Evolutionary conservation across 345 rosid species (phyloP).

Genomic region (Brassica rapa): DNA sequence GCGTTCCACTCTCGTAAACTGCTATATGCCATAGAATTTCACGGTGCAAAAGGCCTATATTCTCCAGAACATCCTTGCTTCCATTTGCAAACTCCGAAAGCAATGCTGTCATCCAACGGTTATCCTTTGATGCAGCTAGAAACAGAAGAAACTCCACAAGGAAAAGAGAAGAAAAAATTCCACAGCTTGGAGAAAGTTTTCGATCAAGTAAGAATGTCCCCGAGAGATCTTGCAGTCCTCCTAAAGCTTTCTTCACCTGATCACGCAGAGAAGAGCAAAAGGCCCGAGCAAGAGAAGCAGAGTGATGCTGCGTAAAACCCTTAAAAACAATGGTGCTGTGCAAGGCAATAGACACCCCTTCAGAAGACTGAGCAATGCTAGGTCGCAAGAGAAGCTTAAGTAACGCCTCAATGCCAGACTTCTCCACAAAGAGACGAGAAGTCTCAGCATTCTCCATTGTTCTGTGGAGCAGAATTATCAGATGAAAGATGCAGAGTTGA

Average conservation of each 20-base stretch:
- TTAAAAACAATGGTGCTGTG: slow-evolving; percentile 98
- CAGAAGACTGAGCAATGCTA: slow-evolving; percentile 89
- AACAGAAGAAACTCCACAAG: slow-evolving; percentile 89
- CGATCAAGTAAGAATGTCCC: slow-evolving; percentile 80
- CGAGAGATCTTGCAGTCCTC: slow-evolving; percentile 53
- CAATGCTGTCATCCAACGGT: slow-evolving; percentile 91
- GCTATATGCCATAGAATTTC: slow-evolving; percentile 92
- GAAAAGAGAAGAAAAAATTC: slow-evolving; percentile 76
- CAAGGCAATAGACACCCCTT: slow-evolving; percentile 92
- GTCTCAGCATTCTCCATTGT: slow-evolving; percentile 95
- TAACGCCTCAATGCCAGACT: slow-evolving; percentile 89
- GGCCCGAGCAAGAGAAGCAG: slow-evolving; percentile 83
- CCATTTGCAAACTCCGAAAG: slow-evolving; percentile 80
- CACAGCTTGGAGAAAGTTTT: slow-evolving; percentile 52
- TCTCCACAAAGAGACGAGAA: slow-evolving; percentile 89
- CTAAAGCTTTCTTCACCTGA: slow-evolving; percentile 70
- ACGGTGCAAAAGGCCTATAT: slow-evolving; percentile 81
- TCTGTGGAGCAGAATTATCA: slow-evolving; percentile 92
- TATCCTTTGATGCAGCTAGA: slow-evolving; percentile 92
- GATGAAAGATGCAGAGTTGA: slow-evolving; percentile 84
- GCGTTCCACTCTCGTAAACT: slow-evolving; percentile 72
- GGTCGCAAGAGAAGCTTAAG: slow-evolving; percentile 83
- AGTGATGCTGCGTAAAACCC: slow-evolving; percentile 92
- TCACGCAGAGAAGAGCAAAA: slow-evolving; percentile 82
- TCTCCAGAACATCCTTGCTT: slow-evolving; percentile 84